Evolutionary conservation across 768 basidiomycete species (phyloP).

Genomic region (Panellus pusillus): DNA sequence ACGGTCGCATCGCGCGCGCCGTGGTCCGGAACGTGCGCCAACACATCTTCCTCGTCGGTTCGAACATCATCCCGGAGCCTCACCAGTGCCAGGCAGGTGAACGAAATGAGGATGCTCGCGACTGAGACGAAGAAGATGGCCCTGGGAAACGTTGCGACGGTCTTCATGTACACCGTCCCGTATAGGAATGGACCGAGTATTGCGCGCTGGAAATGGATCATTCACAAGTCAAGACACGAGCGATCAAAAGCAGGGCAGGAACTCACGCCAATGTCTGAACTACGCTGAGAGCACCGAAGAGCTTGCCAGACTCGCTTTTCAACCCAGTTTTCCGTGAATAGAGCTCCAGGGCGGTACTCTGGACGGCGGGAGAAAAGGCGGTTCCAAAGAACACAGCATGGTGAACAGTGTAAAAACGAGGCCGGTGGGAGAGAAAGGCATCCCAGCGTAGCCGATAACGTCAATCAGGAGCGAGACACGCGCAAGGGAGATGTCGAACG

Average conservation of each 20-base stretch:
- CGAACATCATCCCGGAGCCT: slow-evolving; percentile 9
- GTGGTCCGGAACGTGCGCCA: slow-evolving; percentile 13
- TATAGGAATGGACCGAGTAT: slow-evolving; percentile 56
- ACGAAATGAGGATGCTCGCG: slow-evolving; percentile 9
- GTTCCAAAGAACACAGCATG: slow-evolving; percentile 42
- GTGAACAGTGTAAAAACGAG: slow-evolving; percentile 40
- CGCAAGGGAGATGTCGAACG: slow-evolving; percentile 55
- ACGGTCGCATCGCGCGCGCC: slow-evolving; percentile 18
- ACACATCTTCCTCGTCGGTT: slow-evolving; percentile 12
- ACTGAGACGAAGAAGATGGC: slow-evolving; percentile 42
- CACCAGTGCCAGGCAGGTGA: slow-evolving; percentile 17
- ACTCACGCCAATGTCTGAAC: slow-evolving; percentile 49
- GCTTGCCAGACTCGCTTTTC: slow-evolving; percentile 40
- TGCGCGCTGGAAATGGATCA: slow-evolving; percentile 34
- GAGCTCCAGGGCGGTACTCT: slow-evolving; percentile 56
- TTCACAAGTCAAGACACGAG: not conserved
- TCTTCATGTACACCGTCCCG: slow-evolving; percentile 52
- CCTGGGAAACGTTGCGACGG: slow-evolving; percentile 52
- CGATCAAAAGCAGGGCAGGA: not conserved
- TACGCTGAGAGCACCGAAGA: slow-evolving; percentile 67
- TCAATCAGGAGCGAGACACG: slow-evolving; percentile 51
- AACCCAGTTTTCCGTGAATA: slow-evolving; percentile 38
- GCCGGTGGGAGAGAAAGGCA: slow-evolving; percentile 39
- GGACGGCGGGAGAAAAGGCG: slow-evolving; percentile 51
- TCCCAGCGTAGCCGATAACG: slow-evolving; percentile 38